Evolutionary conservation across 306 rosid genomes (phyloP), one percentile per base, ranked within the genome.

Genomic region (Oxytropis ochrocephala): DNA sequence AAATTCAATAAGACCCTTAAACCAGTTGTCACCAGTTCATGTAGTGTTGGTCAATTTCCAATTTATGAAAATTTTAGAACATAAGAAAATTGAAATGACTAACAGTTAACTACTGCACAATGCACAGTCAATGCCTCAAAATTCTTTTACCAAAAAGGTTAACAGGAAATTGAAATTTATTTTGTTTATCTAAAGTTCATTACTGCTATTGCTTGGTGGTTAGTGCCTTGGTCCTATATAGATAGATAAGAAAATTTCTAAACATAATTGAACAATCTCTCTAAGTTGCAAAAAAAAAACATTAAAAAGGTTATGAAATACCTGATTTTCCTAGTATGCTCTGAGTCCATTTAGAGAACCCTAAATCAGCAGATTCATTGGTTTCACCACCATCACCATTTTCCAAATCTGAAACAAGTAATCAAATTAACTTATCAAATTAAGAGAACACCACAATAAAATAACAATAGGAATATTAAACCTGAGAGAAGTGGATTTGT

Each of bases 301-400:
- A 38, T 8, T 12, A 29, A 58, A 46, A 27, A 0, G 56, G 29
- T 24, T 11, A 14, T 52, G 38, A 66, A 59, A 53, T 14, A 92
- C 98, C 96, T 85, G 96, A 89, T 77, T 90, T 93, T 57, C 97
- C 97, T 51, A 81, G 82, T 42, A 93, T 74, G 55, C 61, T 27
- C 42, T 83, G 88, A 21, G 91, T 69, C 97, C 91, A 93, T 80
- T 84, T 88, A 56, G 97, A 93, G 78, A 93, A 93, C n/a, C 97
- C 97, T 89, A 90, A 82, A 79, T 92, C 96, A 67, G 62, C 79
- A 75, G 87, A 76, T 72, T 82, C 88, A 68, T 35, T 80, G 46
- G 69, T 67, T 30, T 9, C 14, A 21, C 54, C 55, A 46, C 59
- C 59, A 53, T 66, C 82, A 74, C 79, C 88, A 67, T 58, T 48